Conservation (phyloP, 768 basidiomycete genomes). For the Termitomyces sp. region DNA sequence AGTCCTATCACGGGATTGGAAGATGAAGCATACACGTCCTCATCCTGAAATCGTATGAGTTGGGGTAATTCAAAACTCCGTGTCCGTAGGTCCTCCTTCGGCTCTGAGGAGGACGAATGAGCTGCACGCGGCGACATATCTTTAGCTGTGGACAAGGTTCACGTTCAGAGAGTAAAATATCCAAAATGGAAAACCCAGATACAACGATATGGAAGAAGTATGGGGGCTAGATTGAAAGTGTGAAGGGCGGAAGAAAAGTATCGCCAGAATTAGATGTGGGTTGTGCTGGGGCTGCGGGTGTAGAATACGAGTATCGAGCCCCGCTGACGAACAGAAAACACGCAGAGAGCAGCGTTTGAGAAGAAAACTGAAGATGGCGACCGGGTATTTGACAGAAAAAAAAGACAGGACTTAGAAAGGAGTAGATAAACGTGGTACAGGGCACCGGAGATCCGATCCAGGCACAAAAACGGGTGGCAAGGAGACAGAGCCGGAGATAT, state of each 20-base stretch:
- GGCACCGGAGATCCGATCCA: conserved; percentile 34
- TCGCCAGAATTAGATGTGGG: conserved; percentile 8
- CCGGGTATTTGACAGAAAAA: conserved; percentile 19
- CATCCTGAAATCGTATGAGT: conserved; percentile 8
- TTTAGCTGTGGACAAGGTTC: conserved; percentile 12
- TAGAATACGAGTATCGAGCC: background rate
- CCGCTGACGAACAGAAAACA: background rate
- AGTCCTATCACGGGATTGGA: conserved; percentile 16
- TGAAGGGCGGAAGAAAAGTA: too few species aligned
- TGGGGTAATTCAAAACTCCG: conserved; percentile 22
- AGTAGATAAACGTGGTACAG: conserved; percentile 12
- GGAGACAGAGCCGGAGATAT: conserved; percentile 18
- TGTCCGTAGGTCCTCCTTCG: conserved; percentile 19
- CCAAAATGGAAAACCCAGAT: conserved; percentile 27
- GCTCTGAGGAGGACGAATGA: conserved; percentile 16
- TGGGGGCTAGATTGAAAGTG: conserved; percentile 23
- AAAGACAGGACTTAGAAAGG: conserved; percentile 16
- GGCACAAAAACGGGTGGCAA: conserved; percentile 28
- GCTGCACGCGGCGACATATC: conserved; percentile 27
- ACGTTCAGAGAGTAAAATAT: conserved; percentile 12
- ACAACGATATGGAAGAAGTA: conserved; percentile 19
- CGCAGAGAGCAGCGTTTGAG: background rate
- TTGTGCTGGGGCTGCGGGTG: background rate
- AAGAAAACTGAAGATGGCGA: conserved; percentile 5
- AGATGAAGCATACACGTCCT: conserved; percentile 1